phyloP scores from a whole-genome alignment of 345 rosid genomes.

The Aethionema arabicum region DNA sequence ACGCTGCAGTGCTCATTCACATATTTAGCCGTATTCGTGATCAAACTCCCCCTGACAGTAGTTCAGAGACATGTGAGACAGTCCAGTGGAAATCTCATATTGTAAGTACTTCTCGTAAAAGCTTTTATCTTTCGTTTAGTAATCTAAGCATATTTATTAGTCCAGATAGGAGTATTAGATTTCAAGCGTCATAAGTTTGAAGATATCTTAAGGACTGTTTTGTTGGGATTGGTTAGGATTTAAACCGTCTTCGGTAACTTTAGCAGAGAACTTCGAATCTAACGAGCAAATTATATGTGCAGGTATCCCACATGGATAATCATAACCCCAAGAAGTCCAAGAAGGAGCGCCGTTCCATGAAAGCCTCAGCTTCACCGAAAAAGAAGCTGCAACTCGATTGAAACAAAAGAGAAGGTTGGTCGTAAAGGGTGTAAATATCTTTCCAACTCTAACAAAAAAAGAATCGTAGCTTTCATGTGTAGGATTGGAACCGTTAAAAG shows the following conservation, averaged over 20 bases:
- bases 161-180: not conserved
- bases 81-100: constrained; percentile 75
- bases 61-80: constrained; percentile 46
- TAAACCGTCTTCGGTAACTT: constrained; percentile 1
- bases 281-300: constrained; percentile 13
- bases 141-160: not conserved
- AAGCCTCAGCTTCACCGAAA: constrained; percentile 17
- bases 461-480: constrained; percentile 14
- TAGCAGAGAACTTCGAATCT: constrained; percentile 14
- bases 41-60: constrained; percentile 44
- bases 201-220: not conserved
- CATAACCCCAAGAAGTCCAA: constrained; percentile 42
- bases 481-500: not conserved
- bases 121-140: not conserved
- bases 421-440: constrained; percentile 9
- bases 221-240: not conserved
- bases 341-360: constrained; percentile 28
- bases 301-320: constrained; percentile 59
- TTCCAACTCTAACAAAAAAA: not conserved
- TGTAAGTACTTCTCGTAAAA: constrained; percentile 45
- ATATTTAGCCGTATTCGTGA: constrained; percentile 54
- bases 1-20: constrained; percentile 85
- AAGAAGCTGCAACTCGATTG: constrained; percentile 21
- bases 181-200: not conserved
- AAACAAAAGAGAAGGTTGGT: not conserved